Evolutionary conservation across 2,329 filamentous ascomycete species (phyloP).

Genomic region (Aspergillus novofumigatus): DNA sequence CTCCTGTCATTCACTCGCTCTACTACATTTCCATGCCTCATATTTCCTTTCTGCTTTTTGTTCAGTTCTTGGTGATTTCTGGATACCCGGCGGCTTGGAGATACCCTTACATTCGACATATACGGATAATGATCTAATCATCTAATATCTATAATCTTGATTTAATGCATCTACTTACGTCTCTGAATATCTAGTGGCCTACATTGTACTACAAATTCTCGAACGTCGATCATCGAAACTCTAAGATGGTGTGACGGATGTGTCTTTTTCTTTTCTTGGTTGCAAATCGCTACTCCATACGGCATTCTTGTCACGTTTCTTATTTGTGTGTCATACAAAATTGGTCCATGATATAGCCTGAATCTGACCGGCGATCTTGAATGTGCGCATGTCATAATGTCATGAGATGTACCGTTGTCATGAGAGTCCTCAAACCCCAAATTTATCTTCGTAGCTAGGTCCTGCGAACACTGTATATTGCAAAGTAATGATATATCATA

Average conservation of each 20-base stretch:
- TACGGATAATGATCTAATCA: background rate
- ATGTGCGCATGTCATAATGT: background rate
- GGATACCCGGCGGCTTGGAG: background rate
- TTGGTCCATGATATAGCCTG: background rate
- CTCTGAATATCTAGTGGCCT: conserved; percentile 24
- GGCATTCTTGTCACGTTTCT: background rate
- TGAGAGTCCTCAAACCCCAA: background rate
- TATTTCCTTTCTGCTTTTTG: background rate
- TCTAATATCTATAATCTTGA: background rate
- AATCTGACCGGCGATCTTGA: background rate
- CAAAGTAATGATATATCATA: conserved; percentile 2
- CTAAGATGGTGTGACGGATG: conserved; percentile 11
- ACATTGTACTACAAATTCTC: conserved; percentile 29
- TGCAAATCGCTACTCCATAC: background rate
- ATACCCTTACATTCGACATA: background rate
- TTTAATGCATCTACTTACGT: background rate
- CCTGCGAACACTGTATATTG: background rate
- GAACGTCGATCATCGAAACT: conserved; percentile 32
- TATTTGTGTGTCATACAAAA: background rate
- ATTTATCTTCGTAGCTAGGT: background rate
- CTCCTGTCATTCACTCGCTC: background rate
- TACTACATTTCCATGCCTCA: background rate
- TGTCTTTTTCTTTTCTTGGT: conserved; percentile 1
- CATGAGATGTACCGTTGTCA: background rate
- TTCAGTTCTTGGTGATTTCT: background rate